Evolutionary conservation across 441 rosid genomes (phyloP).

Genomic region (Raphanus hybrid): DNA sequence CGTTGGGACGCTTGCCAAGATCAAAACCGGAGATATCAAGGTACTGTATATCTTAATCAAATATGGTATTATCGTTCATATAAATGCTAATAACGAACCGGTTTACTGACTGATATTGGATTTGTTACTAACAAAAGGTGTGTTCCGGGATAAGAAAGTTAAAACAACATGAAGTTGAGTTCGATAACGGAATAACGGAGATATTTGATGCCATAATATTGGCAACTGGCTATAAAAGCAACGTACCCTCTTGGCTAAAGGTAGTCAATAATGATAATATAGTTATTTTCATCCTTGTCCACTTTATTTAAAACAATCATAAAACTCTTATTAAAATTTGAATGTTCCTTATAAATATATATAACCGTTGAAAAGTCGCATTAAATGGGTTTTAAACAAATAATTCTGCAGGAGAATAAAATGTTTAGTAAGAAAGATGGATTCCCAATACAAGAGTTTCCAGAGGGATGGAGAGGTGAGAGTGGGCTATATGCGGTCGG

Average conservation of each 20-base stretch:
- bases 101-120: conserved; percentile 25
- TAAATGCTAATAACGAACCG: not conserved
- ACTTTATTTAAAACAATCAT: conserved; percentile 11
- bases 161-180: conserved; percentile 54
- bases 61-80: not conserved
- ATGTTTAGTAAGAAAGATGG: conserved; percentile 73
- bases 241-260: conserved; percentile 77
- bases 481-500: conserved; percentile 76
- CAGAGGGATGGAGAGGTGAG: conserved; percentile 79
- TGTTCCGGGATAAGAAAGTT: conserved; percentile 58
- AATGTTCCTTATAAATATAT: not conserved
- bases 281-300: conserved; percentile 14
- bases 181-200: conserved; percentile 54
- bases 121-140: conserved; percentile 43
- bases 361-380: not conserved
- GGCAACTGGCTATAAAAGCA: conserved; percentile 83
- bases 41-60: conserved; percentile 33
- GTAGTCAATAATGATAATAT: conserved; percentile 43
- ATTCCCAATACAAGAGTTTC: conserved; percentile 59
- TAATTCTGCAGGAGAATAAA: conserved; percentile 54
- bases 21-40: conserved; percentile 65
- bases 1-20: conserved; percentile 64
- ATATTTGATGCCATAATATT: conserved; percentile 65
- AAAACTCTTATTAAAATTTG: not conserved
- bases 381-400: conserved; percentile 11